Percentiles rank a stretch among this genome's conserved stretches.
These are phyloP conservation scores for Alternaria viburni DNA, from an alignment of 2,329 filamentous ascomycete genomes.

Conservation along the genomic window DNA sequence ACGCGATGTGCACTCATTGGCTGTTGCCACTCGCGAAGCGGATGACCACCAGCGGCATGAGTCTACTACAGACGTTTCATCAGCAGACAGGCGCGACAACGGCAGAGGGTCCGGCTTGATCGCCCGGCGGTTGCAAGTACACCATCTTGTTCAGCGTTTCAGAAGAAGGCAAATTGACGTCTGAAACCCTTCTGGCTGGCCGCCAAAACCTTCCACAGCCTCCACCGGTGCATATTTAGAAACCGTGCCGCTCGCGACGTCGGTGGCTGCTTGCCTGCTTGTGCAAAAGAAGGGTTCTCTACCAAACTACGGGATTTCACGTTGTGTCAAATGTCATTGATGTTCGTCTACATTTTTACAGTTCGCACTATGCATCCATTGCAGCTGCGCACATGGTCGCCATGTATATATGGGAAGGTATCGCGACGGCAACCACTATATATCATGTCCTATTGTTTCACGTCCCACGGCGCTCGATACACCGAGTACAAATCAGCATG, in stretches of 20 bases:
- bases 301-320: not conserved
- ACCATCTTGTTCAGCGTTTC: constrained; percentile 35
- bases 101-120: constrained; percentile 4
- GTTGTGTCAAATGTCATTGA: constrained; percentile 5
- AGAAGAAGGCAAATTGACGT: constrained; percentile 24
- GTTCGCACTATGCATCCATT: not conserved
- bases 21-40: not conserved
- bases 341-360: not conserved
- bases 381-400: not conserved
- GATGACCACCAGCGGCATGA: not conserved
- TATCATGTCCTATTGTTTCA: constrained; percentile 1
- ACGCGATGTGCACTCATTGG: constrained; percentile 10
- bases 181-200: constrained; percentile 39
- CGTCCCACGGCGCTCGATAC: not conserved
- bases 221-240: constrained; percentile 15
- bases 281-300: not conserved
- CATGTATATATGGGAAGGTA: not conserved
- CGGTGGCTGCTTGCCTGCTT: constrained; percentile 1
- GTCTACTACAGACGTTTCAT: constrained; percentile 20
- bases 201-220: constrained; percentile 25
- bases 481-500: not conserved
- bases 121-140: constrained; percentile 19
- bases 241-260: constrained; percentile 3
- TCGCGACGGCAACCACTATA: not conserved
- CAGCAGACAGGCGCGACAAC: constrained; percentile 22